A percentile compares a stretch with the other conserved stretches of the same genome.
Conservation (phyloP, 2,329 filamentous ascomycete species). For the Fusarium pseudograminearum region DNA sequence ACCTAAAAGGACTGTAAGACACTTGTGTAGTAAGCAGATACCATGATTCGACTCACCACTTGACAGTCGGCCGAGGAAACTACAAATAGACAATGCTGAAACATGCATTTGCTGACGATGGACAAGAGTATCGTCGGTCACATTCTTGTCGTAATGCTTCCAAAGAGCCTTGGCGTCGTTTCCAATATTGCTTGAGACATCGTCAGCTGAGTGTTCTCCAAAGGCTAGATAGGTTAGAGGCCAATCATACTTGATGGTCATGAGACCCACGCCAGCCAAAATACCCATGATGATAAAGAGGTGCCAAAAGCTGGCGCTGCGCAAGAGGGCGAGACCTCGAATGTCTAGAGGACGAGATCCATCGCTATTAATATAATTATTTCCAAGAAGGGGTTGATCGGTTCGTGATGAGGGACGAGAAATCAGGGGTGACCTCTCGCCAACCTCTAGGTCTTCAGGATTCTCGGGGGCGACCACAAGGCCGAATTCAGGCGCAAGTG, state of each 20-base stretch:
- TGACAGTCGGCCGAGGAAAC: constrained; percentile 83
- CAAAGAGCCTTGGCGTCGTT: constrained; percentile 90
- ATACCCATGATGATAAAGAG: constrained; percentile 88
- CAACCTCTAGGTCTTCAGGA: constrained; percentile 59
- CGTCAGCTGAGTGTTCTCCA: constrained; percentile 22
- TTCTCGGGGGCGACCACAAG: constrained; percentile 43
- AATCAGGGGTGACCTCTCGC: constrained; percentile 86
- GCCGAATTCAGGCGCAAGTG: constrained; percentile 48
- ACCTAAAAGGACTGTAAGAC: constrained; percentile 60
- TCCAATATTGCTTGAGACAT: constrained; percentile 82
- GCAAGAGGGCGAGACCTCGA: constrained; percentile 81
- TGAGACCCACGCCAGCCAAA: constrained; percentile 92
- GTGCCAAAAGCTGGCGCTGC: constrained; percentile 87
- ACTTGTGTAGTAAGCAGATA: background rate
- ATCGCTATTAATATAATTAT: constrained; percentile 75
- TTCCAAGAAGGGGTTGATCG: constrained; percentile 65
- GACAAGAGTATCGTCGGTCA: constrained; percentile 79
- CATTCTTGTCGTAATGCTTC: constrained; percentile 83
- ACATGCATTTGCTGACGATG: constrained; percentile 91
- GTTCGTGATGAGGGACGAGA: constrained; percentile 69
- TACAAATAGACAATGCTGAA: constrained; percentile 89
- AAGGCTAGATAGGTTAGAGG: background rate
- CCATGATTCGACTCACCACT: constrained; percentile 67
- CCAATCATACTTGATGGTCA: constrained; percentile 92
- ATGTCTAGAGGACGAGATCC: constrained; percentile 89